Conservation (phyloP, 352 stramenopile species). For the Phytophthora fragariae region DNA sequence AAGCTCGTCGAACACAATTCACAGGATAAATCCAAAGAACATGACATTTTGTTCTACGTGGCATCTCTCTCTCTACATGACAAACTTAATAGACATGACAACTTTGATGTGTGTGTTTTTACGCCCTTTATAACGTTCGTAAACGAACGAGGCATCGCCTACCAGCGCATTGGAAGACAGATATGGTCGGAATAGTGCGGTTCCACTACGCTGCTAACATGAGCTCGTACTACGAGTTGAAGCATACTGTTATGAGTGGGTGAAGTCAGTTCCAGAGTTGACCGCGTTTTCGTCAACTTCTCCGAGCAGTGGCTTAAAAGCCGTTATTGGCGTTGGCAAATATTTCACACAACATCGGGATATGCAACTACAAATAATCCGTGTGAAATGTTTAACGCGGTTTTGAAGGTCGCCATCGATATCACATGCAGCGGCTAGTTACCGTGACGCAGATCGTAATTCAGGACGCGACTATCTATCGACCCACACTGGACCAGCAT, state of each 20-base stretch:
- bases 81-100: too few relatives aligned
- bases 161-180: neutral
- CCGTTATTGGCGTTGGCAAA: conserved; percentile 1
- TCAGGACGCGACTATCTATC: neutral
- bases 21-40: too few relatives aligned
- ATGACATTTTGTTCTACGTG: too few relatives aligned
- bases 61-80: too few relatives aligned
- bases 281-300: conserved; percentile 3
- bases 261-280: neutral
- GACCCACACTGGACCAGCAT: neutral
- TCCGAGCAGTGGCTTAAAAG: neutral
- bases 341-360: neutral
- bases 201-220: neutral
- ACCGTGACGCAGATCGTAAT: neutral
- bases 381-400: conserved; percentile 6
- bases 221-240: neutral
- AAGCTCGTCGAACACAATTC: too few relatives aligned
- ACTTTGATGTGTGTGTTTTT: conserved; percentile 5
- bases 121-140: conserved; percentile 6
- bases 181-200: neutral
- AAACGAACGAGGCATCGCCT: neutral
- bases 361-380: conserved; percentile 8
- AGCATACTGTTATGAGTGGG: neutral
- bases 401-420: conserved; percentile 1
- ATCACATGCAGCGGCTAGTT: conserved; percentile 1